Conservation (phyloP, 805 yeast genomes). For the Wickerhamomyces tratensis region DNA sequence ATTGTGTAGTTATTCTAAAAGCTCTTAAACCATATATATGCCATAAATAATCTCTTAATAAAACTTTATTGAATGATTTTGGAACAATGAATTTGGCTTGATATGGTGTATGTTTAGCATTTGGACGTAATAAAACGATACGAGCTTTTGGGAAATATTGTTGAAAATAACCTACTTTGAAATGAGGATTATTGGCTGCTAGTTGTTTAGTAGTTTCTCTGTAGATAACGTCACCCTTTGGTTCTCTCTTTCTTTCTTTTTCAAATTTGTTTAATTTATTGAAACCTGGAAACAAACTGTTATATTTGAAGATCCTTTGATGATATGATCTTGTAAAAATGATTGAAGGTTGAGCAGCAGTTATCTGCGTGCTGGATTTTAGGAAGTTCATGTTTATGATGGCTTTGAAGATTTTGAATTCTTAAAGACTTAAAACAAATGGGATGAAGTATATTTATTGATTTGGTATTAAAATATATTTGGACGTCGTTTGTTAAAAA, state of each 20-base stretch:
- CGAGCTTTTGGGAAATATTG: slow-evolving; percentile 83
- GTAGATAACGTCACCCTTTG: slow-evolving; percentile 38
- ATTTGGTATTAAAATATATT: too few relatives aligned
- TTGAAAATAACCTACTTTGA: slow-evolving; percentile 67
- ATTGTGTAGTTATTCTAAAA: slow-evolving; percentile 76
- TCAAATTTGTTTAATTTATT: not conserved
- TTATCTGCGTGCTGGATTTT: not conserved
- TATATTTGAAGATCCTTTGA: not conserved
- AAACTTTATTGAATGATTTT: slow-evolving; percentile 84
- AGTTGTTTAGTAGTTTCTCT: slow-evolving; percentile 19
- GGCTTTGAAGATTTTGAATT: too few relatives aligned
- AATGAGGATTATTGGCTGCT: slow-evolving; percentile 56
- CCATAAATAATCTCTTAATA: slow-evolving; percentile 87
- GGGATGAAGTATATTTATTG: too few relatives aligned
- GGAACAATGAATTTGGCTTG: slow-evolving; percentile 97
- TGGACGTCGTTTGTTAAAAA: too few relatives aligned
- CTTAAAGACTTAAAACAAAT: too few relatives aligned
- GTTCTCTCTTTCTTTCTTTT: not conserved
- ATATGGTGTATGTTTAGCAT: slow-evolving; percentile 95
- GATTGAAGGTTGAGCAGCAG: not conserved
- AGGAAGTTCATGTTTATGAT: too few relatives aligned
- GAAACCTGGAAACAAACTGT: not conserved
- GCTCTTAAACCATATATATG: slow-evolving; percentile 87
- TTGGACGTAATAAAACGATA: slow-evolving; percentile 73
- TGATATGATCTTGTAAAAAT: not conserved